Conservation (phyloP, 192 early-diverging fungal genomes). For the Entophlyctis luteolus region DNA sequence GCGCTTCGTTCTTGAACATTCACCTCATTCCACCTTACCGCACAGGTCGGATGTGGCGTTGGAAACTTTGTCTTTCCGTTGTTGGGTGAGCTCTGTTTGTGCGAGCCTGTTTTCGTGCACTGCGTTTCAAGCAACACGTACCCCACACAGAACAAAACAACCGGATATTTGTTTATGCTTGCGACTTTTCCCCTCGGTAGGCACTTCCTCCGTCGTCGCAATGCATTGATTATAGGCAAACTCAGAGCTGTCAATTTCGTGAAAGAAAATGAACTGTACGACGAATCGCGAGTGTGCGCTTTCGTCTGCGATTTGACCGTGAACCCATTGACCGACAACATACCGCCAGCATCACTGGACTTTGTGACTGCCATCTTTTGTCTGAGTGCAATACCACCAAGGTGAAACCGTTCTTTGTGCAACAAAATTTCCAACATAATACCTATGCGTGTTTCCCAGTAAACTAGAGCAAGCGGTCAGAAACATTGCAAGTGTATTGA, state of each 20-base stretch:
- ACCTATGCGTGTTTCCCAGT: conserved; percentile 7
- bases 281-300: conserved; percentile 30
- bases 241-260: conserved; percentile 48
- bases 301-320: conserved; percentile 55
- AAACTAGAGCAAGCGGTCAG: conserved; percentile 32
- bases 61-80: conserved; percentile 58
- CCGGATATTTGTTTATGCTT: conserved; percentile 49
- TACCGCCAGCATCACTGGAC: conserved; percentile 39
- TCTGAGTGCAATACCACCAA: conserved; percentile 50
- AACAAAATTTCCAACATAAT: background rate
- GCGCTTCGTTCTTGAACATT: too few species aligned
- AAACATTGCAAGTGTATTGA: conserved; percentile 43
- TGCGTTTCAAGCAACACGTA: too few species aligned
- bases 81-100: conserved; percentile 9
- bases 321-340: conserved; percentile 32
- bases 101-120: background rate
- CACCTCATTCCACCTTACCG: too few species aligned
- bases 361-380: conserved; percentile 48
- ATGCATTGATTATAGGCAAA: background rate
- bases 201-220: background rate
- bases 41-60: conserved; percentile 52
- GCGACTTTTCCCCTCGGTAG: conserved; percentile 43
- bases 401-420: conserved; percentile 20
- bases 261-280: conserved; percentile 43
- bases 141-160: conserved; percentile 36